Conservation (phyloP, 345 rosid genomes). For the Stellera chamaejasme region DNA sequence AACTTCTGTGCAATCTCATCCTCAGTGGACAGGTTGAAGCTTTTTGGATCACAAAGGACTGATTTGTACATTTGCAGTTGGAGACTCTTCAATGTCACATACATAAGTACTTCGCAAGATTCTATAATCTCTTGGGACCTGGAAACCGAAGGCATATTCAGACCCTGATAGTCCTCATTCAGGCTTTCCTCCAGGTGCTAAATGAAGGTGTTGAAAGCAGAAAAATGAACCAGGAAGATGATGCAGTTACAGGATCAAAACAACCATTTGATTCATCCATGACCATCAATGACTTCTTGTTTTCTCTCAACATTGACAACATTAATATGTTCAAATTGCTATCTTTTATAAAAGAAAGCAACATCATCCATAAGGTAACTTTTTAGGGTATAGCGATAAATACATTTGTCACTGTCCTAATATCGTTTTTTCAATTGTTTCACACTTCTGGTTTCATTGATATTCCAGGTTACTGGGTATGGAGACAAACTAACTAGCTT, state of each 20-base stretch:
- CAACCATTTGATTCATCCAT: conserved; percentile 37
- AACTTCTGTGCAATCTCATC: too few relatives aligned
- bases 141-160: conserved; percentile 94
- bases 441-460: conserved; percentile 12
- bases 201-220: conserved; percentile 24
- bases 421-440: conserved; percentile 1
- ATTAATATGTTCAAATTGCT: conserved; percentile 79
- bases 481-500: conserved; percentile 45
- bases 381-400: conserved; percentile 5
- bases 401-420: conserved; percentile 4
- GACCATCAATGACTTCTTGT: conserved; percentile 79
- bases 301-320: conserved; percentile 77
- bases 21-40: too few relatives aligned
- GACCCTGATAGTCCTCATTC: conserved; percentile 61
- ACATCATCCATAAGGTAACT: conserved; percentile 76
- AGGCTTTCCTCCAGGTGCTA: conserved; percentile 55
- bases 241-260: conserved; percentile 25
- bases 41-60: too few relatives aligned
- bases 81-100: conserved; percentile 54
- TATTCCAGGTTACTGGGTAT: conserved; percentile 63
- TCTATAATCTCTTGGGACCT: conserved; percentile 61
- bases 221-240: conserved; percentile 24
- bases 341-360: conserved; percentile 72
- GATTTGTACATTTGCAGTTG: conserved; percentile 36
- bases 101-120: conserved; percentile 65